Percentiles rank a stretch among this genome's conserved stretches.
These are phyloP conservation scores for Coriolopsis trogii DNA, from an alignment of 1,284 basidiomycete genomes.

Conservation along the genomic window DNA sequence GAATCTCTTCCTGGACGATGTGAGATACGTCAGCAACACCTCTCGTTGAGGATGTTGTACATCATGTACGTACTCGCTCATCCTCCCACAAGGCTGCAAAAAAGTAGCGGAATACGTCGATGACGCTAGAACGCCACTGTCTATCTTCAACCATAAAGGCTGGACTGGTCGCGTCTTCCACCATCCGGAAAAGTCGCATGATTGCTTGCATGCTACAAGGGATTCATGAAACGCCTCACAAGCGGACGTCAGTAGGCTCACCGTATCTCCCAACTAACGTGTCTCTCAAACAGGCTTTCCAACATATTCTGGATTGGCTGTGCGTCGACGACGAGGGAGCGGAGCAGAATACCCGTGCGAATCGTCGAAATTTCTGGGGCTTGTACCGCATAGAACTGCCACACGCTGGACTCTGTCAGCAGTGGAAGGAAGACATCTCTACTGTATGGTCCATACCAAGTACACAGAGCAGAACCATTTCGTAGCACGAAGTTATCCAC, in stretches of 20 bases:
- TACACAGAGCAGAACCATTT: conserved; percentile 55
- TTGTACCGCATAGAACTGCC: conserved; percentile 67
- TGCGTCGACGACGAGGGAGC: conserved; percentile 62
- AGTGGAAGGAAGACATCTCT: background rate
- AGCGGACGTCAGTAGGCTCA: conserved; percentile 21
- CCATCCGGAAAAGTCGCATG: conserved; percentile 60
- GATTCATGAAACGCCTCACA: background rate
- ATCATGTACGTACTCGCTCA: conserved; percentile 45
- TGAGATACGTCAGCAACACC: background rate
- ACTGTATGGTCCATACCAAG: conserved; percentile 50
- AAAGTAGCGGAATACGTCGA: conserved; percentile 58
- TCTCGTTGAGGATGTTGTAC: background rate
- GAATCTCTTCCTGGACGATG: conserved; percentile 61
- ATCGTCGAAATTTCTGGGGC: conserved; percentile 51
- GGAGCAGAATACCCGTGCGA: conserved; percentile 56
- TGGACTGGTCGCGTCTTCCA: conserved; percentile 64
- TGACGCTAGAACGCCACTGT: conserved; percentile 65
- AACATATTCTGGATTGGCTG: conserved; percentile 60
- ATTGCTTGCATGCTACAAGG: conserved; percentile 39
- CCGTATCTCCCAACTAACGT: conserved; percentile 51
- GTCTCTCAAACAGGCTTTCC: conserved; percentile 38
- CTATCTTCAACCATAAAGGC: conserved; percentile 61
- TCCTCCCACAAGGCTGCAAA: conserved; percentile 70
- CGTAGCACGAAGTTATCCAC: conserved; percentile 70
- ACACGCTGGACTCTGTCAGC: conserved; percentile 46